Evolutionary conservation across 306 rosid genomes (phyloP).

Genomic region (Gastrolobium bilobum): DNA sequence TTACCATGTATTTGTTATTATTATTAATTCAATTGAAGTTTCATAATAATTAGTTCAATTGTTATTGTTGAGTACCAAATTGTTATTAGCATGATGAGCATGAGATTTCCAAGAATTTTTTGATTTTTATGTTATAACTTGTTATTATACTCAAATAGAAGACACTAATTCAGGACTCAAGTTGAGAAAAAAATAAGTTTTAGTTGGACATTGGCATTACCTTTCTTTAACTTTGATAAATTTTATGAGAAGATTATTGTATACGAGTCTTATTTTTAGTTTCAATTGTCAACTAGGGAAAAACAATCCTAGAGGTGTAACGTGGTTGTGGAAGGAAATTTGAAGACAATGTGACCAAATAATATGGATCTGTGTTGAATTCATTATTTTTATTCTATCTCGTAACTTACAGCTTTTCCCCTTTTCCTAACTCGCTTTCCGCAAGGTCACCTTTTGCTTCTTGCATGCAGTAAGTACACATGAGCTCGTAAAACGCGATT

Average conservation of each 20-base stretch:
- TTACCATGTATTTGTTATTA: background rate
- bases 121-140: background rate
- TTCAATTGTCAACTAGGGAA: background rate
- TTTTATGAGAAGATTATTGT: background rate
- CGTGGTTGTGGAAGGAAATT: slow-evolving; percentile 16
- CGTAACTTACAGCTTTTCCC: background rate
- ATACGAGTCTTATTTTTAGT: background rate
- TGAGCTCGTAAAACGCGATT: slow-evolving; percentile 36
- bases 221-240: too few relatives aligned
- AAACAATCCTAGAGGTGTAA: slow-evolving; percentile 22
- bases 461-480: slow-evolving; percentile 7
- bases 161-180: too few relatives aligned
- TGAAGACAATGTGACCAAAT: slow-evolving; percentile 41
- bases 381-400: background rate
- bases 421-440: background rate
- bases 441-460: slow-evolving; percentile 27
- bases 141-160: background rate
- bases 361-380: slow-evolving; percentile 47
- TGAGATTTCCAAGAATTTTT: background rate
- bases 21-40: background rate
- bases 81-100: background rate
- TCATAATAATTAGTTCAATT: background rate
- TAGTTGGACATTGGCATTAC: too few relatives aligned
- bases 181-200: too few relatives aligned
- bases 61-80: too few relatives aligned